Base-by-base conservation (phyloP, 768 basidiomycete species). In the Lactarius hatsudake region DNA sequence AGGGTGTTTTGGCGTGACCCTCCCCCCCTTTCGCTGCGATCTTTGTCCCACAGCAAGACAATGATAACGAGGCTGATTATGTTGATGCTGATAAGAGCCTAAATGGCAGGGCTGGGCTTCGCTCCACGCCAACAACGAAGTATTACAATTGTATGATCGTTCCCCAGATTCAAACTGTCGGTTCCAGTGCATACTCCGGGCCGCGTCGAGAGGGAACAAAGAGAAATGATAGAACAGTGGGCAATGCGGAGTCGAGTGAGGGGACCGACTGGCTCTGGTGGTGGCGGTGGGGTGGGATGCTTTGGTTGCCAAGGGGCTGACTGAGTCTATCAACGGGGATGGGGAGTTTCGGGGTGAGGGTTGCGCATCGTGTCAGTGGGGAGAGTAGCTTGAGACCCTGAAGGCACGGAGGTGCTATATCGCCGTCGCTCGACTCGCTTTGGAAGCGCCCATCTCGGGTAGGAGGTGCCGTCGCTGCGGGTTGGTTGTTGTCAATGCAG, bases 281-380 rank as follows among this genome's bases (percentile, higher is more conserved):
- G 51, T 53, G 51, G 51, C 51, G 51, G 51, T 53, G 51, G 51
- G 51, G 51, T 53, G 51, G 51, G 51, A 26, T 53, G 26, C 23
- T 15, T 17, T 26, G 26, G 26, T 13, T 15, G 51, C 26, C 13
- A 26, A 15, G 51, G 26, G 51, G 51, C 2, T 10, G 13, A 51
- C 23, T 26, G 23, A 26, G 51, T 13, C 23, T 15, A 51, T 51
- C 3, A 23, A 23, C 10, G 48, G 23, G 51, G 51, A 15, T 26
- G 26, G 51, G 23, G 13, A 26, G 23, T 23, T 26, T 53, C 8
- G 5, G 23, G 26, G 26, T 26, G 26, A 26, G 23, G 48, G 48
- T 51, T 23, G 48, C 51, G 51, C 5, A 28, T 26, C 23, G 23
- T 53, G 13, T 53, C 26, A 53, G 26, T 12, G 51, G 51, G 48